phyloP scores from a whole-genome alignment of 805 yeast genomes.

The Diddensiella caesifluorescens region DNA sequence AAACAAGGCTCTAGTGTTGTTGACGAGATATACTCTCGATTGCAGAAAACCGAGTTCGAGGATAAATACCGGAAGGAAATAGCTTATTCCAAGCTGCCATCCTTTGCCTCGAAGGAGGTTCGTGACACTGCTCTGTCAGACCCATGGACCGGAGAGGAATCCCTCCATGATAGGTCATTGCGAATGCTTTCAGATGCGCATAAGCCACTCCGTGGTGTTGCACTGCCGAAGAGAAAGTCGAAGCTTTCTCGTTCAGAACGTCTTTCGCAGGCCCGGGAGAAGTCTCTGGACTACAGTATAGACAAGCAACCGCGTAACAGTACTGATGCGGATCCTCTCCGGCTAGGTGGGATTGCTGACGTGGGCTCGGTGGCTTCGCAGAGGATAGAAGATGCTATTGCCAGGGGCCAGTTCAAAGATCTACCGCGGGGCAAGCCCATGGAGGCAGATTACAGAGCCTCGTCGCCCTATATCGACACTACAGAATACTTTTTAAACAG shows the following conservation, averaged over 20 bases:
- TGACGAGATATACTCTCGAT: conserved; percentile 11
- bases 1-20: too few relatives aligned
- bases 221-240: conserved; percentile 23
- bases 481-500: conserved; percentile 78
- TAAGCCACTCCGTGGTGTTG: conserved; percentile 33
- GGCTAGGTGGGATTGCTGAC: conserved; percentile 36
- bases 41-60: conserved; percentile 34
- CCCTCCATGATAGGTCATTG: conserved; percentile 40
- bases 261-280: conserved; percentile 57
- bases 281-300: conserved; percentile 57
- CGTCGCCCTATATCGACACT: conserved; percentile 54
- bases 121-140: conserved; percentile 44
- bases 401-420: conserved; percentile 62
- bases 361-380: conserved; percentile 69
- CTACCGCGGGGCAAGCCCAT: conserved; percentile 62
- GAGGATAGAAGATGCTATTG: conserved; percentile 66
- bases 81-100: conserved; percentile 40
- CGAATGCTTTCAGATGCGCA: conserved; percentile 54
- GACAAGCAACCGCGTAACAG: conserved; percentile 25
- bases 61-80: conserved; percentile 38
- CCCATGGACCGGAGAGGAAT: conserved; percentile 61
- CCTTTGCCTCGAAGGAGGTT: conserved; percentile 40
- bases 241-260: conserved; percentile 32
- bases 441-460: conserved; percentile 35
- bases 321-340: conserved; percentile 54